phyloP scores from a whole-genome alignment of 1,284 basidiomycete genomes.

The Porphyrellus sp. region DNA sequence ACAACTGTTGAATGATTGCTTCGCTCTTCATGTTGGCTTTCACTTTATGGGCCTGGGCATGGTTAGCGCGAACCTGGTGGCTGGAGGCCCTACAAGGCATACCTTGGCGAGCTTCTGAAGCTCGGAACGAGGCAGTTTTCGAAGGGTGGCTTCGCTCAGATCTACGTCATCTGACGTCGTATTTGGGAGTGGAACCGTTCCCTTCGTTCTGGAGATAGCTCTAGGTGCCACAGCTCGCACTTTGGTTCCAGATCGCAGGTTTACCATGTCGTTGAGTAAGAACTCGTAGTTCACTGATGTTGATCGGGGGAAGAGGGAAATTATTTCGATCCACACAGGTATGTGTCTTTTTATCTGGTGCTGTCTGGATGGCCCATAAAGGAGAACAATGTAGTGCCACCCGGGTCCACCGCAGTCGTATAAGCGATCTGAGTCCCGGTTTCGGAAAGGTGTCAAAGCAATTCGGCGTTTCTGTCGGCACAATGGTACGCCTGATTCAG shows the following conservation, averaged over 20 bases:
- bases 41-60: slow-evolving; percentile 19
- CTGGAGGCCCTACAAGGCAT: not conserved
- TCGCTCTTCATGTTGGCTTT: slow-evolving; percentile 31
- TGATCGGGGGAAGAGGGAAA: not conserved
- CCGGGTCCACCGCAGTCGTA: slow-evolving; percentile 19
- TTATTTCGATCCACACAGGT: not conserved
- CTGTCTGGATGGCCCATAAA: slow-evolving; percentile 4
- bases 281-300: not conserved
- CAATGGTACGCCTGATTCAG: not conserved
- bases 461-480: not conserved
- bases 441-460: slow-evolving; percentile 23
- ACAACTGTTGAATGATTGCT: slow-evolving; percentile 23
- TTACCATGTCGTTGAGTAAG: slow-evolving; percentile 6
- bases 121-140: slow-evolving; percentile 24
- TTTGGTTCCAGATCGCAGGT: slow-evolving; percentile 11
- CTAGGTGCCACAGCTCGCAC: not conserved
- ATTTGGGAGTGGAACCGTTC: not conserved
- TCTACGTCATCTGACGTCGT: not conserved
- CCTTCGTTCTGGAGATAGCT: not conserved
- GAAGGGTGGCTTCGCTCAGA: slow-evolving; percentile 20
- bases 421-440: slow-evolving; percentile 13
- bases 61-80: not conserved
- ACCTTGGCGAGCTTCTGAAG: slow-evolving; percentile 34
- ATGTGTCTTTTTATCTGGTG: slow-evolving; percentile 10
- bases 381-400: slow-evolving; percentile 22